Evolutionary conservation across 768 basidiomycete genomes (phyloP).

Genomic region (Psilocybe subaeruginosa): DNA sequence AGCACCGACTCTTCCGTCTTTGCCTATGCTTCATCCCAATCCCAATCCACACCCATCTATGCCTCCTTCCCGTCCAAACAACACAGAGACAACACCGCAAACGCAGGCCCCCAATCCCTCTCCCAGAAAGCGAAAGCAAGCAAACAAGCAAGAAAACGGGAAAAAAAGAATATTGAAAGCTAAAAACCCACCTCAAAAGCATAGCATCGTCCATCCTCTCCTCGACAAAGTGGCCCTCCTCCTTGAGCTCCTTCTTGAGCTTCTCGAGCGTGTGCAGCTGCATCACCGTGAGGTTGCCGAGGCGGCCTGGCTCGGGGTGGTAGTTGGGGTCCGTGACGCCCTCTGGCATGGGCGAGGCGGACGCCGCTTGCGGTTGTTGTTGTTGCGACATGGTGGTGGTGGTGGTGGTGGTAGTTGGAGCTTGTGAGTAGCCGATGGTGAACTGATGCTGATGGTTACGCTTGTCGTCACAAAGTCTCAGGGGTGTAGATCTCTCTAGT

Average conservation of each 20-base stretch:
- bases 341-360: slow-evolving; percentile 56
- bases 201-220: slow-evolving; percentile 73
- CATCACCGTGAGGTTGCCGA: slow-evolving; percentile 72
- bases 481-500: background rate
- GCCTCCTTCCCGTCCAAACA: too few species aligned
- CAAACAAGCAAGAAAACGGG: too few species aligned
- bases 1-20: too few species aligned
- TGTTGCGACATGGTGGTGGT: background rate
- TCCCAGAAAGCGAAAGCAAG: too few species aligned
- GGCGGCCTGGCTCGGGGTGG: slow-evolving; percentile 68
- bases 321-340: slow-evolving; percentile 68
- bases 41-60: too few species aligned
- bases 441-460: background rate
- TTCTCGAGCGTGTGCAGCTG: slow-evolving; percentile 74
- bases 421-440: too few species aligned
- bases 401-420: background rate
- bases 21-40: too few species aligned
- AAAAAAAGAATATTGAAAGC: too few species aligned
- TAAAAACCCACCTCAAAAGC: slow-evolving; percentile 58
- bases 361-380: slow-evolving; percentile 38
- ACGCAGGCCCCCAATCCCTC: too few species aligned
- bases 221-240: slow-evolving; percentile 61
- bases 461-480: background rate
- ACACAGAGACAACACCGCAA: too few species aligned
- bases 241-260: slow-evolving; percentile 67